Conservation (phyloP, 1,284 basidiomycete genomes). For the Erythrobasidium hasegawianum region DNA sequence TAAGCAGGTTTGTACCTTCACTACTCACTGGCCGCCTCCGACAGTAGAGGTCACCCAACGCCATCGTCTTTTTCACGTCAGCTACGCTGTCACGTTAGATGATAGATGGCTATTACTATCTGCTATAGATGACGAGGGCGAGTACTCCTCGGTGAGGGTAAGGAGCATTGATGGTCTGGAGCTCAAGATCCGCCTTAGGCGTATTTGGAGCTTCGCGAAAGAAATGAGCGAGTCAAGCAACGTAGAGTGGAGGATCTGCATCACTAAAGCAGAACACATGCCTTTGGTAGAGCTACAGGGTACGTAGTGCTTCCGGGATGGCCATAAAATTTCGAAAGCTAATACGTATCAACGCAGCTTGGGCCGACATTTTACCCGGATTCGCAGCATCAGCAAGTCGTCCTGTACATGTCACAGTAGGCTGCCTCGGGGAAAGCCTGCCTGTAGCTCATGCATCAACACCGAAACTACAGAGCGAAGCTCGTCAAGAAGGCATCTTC, state of each 20-base stretch:
- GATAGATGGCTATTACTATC: conserved; percentile 69
- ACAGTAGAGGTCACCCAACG: conserved; percentile 66
- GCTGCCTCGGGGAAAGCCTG: conserved; percentile 26
- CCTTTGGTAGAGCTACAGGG: conserved; percentile 61
- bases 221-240: conserved; percentile 61
- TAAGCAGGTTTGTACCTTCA: conserved; percentile 54
- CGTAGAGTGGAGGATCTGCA: conserved; percentile 71
- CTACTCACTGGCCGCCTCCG: conserved; percentile 52
- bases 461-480: not conserved
- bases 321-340: not conserved
- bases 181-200: conserved; percentile 24
- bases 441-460: not conserved
- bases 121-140: conserved; percentile 71
- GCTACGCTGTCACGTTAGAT: conserved; percentile 58
- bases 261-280: conserved; percentile 64
- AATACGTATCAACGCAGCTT: conserved; percentile 55
- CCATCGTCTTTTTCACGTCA: conserved; percentile 68
- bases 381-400: conserved; percentile 12
- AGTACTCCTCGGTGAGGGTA: conserved; percentile 62
- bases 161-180: conserved; percentile 51
- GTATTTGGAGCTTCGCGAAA: conserved; percentile 60
- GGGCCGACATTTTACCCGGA: conserved; percentile 56
- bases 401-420: conserved; percentile 38
- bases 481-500: not conserved
- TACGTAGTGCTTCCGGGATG: conserved; percentile 51